Base-by-base conservation (phyloP, 257 asterid genomes). In the Paulownia fortunei region DNA sequence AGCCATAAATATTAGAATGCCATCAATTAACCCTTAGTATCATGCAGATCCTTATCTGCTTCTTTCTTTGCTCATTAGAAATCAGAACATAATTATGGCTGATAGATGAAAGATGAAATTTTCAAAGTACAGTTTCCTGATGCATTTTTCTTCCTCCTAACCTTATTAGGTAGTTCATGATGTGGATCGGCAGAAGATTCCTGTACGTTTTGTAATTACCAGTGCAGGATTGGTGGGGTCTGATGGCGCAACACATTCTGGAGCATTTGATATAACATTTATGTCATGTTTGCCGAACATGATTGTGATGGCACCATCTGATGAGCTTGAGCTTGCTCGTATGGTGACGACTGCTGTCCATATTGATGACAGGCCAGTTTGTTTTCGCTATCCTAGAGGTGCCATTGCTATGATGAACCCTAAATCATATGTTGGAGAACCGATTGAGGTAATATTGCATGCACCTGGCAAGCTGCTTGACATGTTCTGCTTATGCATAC, bases 251-350 rank as follows among this genome's bases (percentile, higher is more conserved):
- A 71, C 84, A 3, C 94, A 94, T 19, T 86, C 93, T 49, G 97
- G 97, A 66, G 84, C 98, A 19, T 94, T 94, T 73, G 97, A 94
- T 77, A 85, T 94, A 71, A 84, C 98, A 24, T 92, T 86, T 71
- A 94, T 94, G 98, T 86, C 97, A 13, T 94, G 96, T 84, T 86
- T 94, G 84, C 98, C 98, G 11, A 94, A 94, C 91, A 94, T 92
- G 97, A 84, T 94, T 72, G 98, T 92, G 80, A 94, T 94, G 98
- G 97, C 97, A 49, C 97, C 98, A 13, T 90, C 97, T 0, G 98
- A 92, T 78, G 97, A 94, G 76, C 52, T 79, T 68, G 97, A 93
- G 90, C 97, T 94, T 23, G 85, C 87, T 76, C 90, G 88, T 72
- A 92, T 92, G 98, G 97, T 94, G 63, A 82, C 88, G 42, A 88